These are phyloP conservation scores for Boletus tylopilopsis DNA, from an alignment of 768 basidiomycete species.

Conservation along the genomic window DNA sequence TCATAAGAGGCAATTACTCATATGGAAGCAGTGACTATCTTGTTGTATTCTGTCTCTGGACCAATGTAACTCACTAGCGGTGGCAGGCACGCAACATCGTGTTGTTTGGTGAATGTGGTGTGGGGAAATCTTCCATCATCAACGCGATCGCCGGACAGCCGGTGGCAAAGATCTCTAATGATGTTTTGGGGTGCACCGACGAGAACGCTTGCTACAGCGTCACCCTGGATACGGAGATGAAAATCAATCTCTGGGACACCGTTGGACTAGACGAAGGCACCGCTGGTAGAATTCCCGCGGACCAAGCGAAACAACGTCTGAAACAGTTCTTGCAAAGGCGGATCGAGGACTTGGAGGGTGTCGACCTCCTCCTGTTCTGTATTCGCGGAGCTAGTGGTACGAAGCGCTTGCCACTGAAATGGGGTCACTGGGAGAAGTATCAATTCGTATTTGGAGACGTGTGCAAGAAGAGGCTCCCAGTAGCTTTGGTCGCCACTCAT, in stretches of 20 bases:
- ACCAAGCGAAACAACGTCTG: constrained; percentile 16
- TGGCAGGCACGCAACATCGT: constrained; percentile 30
- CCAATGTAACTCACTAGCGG: background rate
- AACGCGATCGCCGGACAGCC: constrained; percentile 31
- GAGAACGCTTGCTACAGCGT: constrained; percentile 15
- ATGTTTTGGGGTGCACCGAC: constrained; percentile 29
- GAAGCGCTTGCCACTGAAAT: constrained; percentile 15
- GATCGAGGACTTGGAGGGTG: constrained; percentile 13
- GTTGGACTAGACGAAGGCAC: constrained; percentile 33
- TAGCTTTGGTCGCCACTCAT: constrained; percentile 25
- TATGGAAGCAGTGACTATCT: constrained; percentile 9
- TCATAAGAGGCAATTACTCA: background rate
- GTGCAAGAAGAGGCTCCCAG: constrained; percentile 23
- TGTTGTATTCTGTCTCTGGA: background rate
- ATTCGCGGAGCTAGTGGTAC: constrained; percentile 21
- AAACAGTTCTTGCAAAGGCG: constrained; percentile 28
- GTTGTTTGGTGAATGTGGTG: constrained; percentile 31
- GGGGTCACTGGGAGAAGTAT: constrained; percentile 18
- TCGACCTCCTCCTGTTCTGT: constrained; percentile 27
- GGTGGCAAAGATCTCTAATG: constrained; percentile 27
- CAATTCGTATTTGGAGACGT: constrained; percentile 21
- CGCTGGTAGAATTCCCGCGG: constrained; percentile 13
- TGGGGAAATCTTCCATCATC: constrained; percentile 40
- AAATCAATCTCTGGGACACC: constrained; percentile 33
- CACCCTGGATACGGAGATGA: constrained; percentile 12